These are phyloP conservation scores for Hypoxylon sp. DNA, from an alignment of 2,329 filamentous ascomycete genomes.

Conservation along the genomic window DNA sequence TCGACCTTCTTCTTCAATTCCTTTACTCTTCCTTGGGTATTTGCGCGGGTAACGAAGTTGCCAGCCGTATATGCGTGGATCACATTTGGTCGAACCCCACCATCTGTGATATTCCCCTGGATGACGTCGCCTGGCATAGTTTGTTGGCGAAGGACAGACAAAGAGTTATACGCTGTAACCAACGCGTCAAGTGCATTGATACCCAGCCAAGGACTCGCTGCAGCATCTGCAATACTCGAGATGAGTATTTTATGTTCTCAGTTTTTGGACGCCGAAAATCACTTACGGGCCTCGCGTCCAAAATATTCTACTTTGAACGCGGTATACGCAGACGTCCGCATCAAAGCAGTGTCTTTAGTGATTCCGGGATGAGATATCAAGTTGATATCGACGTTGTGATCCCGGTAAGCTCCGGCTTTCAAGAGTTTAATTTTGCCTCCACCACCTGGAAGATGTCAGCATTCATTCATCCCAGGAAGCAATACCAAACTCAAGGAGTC, in stretches of 20 bases:
- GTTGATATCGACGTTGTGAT: slow-evolving; percentile 57
- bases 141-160: slow-evolving; percentile 70
- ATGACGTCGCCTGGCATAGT: slow-evolving; percentile 66
- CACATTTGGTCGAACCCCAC: slow-evolving; percentile 68
- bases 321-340: slow-evolving; percentile 67
- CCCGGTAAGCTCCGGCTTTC: slow-evolving; percentile 61
- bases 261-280: not conserved
- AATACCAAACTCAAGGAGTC: not conserved
- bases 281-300: slow-evolving; percentile 64
- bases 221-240: slow-evolving; percentile 58
- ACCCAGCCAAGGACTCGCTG: slow-evolving; percentile 70
- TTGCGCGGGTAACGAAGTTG: slow-evolving; percentile 53
- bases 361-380: slow-evolving; percentile 62
- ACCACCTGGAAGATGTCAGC: slow-evolving; percentile 53
- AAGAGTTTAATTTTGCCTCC: slow-evolving; percentile 66
- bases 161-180: slow-evolving; percentile 63
- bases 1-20: slow-evolving; percentile 60
- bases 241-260: slow-evolving; percentile 20
- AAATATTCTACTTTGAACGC: slow-evolving; percentile 66
- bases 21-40: slow-evolving; percentile 57
- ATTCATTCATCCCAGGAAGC: not conserved
- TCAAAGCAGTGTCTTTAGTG: slow-evolving; percentile 61
- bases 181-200: slow-evolving; percentile 72
- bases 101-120: slow-evolving; percentile 67
- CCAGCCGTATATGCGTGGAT: slow-evolving; percentile 64